These are phyloP conservation scores for Diplodia scrobiculata DNA, from an alignment of 2,329 filamentous ascomycete species.

Conservation along the genomic window DNA sequence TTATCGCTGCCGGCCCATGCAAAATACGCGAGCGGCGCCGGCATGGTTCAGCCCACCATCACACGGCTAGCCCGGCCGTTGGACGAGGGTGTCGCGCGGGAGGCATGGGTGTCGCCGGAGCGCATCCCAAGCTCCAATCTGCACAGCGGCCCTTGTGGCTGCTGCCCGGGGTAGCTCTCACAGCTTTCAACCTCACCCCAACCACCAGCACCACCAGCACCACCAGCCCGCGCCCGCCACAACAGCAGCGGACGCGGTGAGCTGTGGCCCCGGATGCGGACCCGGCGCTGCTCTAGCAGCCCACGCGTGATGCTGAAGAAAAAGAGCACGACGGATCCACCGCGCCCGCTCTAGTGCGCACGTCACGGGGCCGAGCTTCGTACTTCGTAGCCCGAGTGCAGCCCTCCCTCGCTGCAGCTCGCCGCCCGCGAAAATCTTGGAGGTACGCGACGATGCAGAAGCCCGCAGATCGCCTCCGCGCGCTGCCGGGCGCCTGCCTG, in stretches of 20 bases:
- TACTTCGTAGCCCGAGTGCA: slow-evolving; percentile 1
- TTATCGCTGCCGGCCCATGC: slow-evolving; percentile 21
- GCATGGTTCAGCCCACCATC: slow-evolving; percentile 17
- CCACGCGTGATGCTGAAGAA: slow-evolving; percentile 26
- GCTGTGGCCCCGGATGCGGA: background rate
- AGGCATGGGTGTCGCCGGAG: slow-evolving; percentile 22
- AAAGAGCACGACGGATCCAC: slow-evolving; percentile 21
- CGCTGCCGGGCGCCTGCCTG: slow-evolving; percentile 19
- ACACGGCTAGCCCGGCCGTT: slow-evolving; percentile 22
- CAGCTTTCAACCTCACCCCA: slow-evolving; percentile 13
- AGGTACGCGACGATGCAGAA: slow-evolving; percentile 25
- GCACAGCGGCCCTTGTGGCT: slow-evolving; percentile 19
- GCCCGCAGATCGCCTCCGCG: slow-evolving; percentile 24
- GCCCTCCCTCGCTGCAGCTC: slow-evolving; percentile 16
- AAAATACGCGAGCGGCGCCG: slow-evolving; percentile 20
- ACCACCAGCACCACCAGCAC: background rate
- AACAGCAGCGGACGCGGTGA: background rate
- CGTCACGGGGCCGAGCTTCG: slow-evolving; percentile 24
- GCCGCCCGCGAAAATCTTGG: slow-evolving; percentile 25
- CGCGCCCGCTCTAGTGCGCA: slow-evolving; percentile 16
- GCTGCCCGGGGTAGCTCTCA: slow-evolving; percentile 19
- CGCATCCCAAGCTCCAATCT: slow-evolving; percentile 23
- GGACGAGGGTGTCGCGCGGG: slow-evolving; percentile 28
- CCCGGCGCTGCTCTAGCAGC: slow-evolving; percentile 10
- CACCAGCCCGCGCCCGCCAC: background rate